Conservation (phyloP, 306 rosid genomes). For the Ammopiptanthus mongolicus region DNA sequence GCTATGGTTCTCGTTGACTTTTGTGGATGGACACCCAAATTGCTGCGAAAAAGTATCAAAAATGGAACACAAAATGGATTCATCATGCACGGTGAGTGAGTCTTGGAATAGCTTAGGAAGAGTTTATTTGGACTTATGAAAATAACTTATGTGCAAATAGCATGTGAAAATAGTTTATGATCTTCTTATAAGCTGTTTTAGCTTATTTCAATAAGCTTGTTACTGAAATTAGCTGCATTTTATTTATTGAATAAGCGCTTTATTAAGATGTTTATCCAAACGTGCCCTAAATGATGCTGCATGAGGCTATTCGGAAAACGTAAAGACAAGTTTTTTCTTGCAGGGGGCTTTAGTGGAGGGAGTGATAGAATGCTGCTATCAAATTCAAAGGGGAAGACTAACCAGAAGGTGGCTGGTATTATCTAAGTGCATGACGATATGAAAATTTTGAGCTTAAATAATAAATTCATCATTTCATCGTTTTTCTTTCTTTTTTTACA, state of each 20-base stretch:
- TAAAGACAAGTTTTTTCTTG: conserved; percentile 3
- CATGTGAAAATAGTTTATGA: too few species aligned
- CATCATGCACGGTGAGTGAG: conserved; percentile 28
- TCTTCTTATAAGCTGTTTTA: too few species aligned
- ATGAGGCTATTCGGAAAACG: neutral
- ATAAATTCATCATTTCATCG: conserved; percentile 22
- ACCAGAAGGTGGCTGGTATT: conserved; percentile 86
- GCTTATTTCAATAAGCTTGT: too few species aligned
- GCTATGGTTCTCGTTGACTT: conserved; percentile 72
- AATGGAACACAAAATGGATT: conserved; percentile 41
- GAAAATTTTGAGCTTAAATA: conserved; percentile 14
- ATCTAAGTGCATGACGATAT: conserved; percentile 36
- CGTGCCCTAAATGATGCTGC: too few species aligned
- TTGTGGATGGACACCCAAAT: conserved; percentile 73
- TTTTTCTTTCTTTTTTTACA: conserved; percentile 8
- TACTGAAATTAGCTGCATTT: too few species aligned
- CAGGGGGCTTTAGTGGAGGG: conserved; percentile 38
- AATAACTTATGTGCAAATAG: too few species aligned
- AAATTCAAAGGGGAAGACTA: conserved; percentile 41
- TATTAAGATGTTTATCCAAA: too few species aligned
- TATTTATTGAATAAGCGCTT: too few species aligned
- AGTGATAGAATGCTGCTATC: conserved; percentile 28
- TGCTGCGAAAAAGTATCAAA: conserved; percentile 39
- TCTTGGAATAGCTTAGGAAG: too few species aligned
- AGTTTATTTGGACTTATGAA: too few species aligned